Base-by-base conservation (phyloP, 2,329 filamentous ascomycete species). In the Sclerotinia subarctica region DNA sequence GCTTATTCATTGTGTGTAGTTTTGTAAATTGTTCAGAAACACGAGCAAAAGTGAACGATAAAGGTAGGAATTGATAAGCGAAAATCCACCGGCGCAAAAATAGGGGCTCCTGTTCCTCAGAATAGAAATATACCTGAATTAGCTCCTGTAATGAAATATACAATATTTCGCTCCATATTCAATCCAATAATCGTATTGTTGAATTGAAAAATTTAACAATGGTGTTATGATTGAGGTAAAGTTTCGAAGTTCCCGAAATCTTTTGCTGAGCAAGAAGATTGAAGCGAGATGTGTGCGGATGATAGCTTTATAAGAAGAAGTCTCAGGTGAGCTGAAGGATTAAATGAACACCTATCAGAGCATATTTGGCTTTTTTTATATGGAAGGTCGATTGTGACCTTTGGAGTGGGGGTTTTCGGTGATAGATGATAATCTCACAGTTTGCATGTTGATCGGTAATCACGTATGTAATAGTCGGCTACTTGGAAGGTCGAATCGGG, bases 141-240 rank as follows among this genome's bases (percentile, higher is more conserved):
- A n/a, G 70, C 73, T 44, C 75, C 75, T 17, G 75, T 77, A 54
- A 76, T 69, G 26, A 77, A 67, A 64, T 73, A 76, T 53, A 69
- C 64, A 35, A 64, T 71, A 29, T 69, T 56, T 1, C 17, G 15
- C 10, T 38, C 19, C 73, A 73, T 75, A 17, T 56, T 70, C 0
- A 21, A 19, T 15, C 1, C 3, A 15, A 10, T 10, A 3, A 6
- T n/a, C 2, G 5, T 7, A 57, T 42, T 15, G 3, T 21, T 17
- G 3, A 35, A 17, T 26, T 11, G 17, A 7, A 32, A 35, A 32
- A 21, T 15, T 7, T 4, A 7, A 11, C 0, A 4, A 1, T 15
- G 15, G 24, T 17, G 17, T 19, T 19, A 19, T 32, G 3, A 60
- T 10, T 10, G 6, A 19, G 6, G n/a, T 15, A n/a, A 13, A 13